These are phyloP conservation scores for Torrubiella hemipterigena DNA, from an alignment of 2,329 filamentous ascomycete genomes.

Conservation along the genomic window DNA sequence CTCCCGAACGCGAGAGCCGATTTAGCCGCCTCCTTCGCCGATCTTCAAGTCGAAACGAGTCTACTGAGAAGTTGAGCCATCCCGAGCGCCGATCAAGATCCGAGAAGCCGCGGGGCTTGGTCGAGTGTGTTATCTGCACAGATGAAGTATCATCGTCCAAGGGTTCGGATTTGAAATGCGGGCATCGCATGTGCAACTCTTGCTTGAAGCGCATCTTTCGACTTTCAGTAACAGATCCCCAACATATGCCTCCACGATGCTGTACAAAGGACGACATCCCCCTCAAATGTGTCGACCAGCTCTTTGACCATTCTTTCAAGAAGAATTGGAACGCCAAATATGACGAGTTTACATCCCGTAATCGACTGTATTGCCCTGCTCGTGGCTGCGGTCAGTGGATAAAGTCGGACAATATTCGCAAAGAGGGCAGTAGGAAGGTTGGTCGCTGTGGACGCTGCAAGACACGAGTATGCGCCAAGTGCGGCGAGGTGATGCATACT, in stretches of 20 bases:
- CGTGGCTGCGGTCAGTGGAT: conserved; percentile 70
- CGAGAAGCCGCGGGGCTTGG: conserved; percentile 10
- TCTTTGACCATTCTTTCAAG: conserved; percentile 68
- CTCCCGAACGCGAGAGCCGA: conserved; percentile 14
- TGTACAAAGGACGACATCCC: conserved; percentile 65
- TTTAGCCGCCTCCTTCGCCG: conserved; percentile 15
- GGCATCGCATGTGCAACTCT: conserved; percentile 67
- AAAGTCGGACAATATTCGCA: conserved; percentile 55
- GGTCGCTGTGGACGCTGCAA: conserved; percentile 61
- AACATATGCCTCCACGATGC: conserved; percentile 76
- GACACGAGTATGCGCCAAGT: conserved; percentile 62
- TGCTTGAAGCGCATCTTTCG: conserved; percentile 67
- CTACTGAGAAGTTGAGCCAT: conserved; percentile 12
- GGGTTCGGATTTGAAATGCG: conserved; percentile 62
- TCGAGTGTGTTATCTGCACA: conserved; percentile 62
- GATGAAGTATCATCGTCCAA: conserved; percentile 53
- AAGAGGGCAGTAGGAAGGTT: conserved; percentile 45
- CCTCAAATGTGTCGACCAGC: conserved; percentile 59
- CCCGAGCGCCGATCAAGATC: conserved; percentile 4
- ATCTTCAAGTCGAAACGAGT: conserved; percentile 12
- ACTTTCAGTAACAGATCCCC: conserved; percentile 62
- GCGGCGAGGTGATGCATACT: conserved; percentile 64
- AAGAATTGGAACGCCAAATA: conserved; percentile 71
- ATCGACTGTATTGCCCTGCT: conserved; percentile 66
- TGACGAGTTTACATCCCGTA: conserved; percentile 60